Base-by-base conservation (phyloP, 2,329 filamentous ascomycete genomes). In the Ceratocystis ficicola region DNA sequence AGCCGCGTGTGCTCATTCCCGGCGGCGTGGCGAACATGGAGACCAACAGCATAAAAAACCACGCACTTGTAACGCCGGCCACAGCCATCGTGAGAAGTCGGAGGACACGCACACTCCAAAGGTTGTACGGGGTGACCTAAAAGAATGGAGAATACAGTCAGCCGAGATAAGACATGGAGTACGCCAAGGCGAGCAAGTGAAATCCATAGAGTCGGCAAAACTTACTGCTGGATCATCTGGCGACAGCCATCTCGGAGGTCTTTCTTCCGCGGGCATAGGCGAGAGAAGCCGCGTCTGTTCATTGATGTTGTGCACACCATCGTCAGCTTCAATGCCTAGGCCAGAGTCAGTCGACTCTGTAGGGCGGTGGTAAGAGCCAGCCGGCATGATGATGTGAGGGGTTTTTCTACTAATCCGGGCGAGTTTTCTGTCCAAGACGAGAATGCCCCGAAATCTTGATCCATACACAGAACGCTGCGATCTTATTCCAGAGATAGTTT, bases 1-100 rank as follows among this genome's bases (percentile, higher is more conserved):
- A 94, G 4, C 94, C 94, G 64, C 90, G 85, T 8, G 86, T 88
- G 73, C 94, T 85, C 73, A 97, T 86, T 60, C 87, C 86, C 0
- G 93, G 93, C 15, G 91, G 91, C 64, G 89, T 96, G 70, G 95
- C 86, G 76, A 99, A 99, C 70, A 88, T 85, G 65, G 90, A 90
- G 17, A 96, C 85, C n/a, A 99, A 81, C 44, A 96, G 79, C 65
- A 96, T 75, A 8, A 90, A 81, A 93, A 94, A 97, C 93, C 93
- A 97, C n/a, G 90, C 72, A 72, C 95, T 90, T 66, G 86, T 89
- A 70, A 92, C 73, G 63, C 85, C 74, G 22, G 93, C 79, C 72
- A 96, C 89, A 46, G 90, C 71, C 65, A 95, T 79, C 4, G 90
- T 93, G 68, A 94, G 75, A 72, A 86, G 89, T 73, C 91, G 85